Conservation (phyloP, 768 basidiomycete genomes). For the Hygrophoropsis aurantiaca region DNA sequence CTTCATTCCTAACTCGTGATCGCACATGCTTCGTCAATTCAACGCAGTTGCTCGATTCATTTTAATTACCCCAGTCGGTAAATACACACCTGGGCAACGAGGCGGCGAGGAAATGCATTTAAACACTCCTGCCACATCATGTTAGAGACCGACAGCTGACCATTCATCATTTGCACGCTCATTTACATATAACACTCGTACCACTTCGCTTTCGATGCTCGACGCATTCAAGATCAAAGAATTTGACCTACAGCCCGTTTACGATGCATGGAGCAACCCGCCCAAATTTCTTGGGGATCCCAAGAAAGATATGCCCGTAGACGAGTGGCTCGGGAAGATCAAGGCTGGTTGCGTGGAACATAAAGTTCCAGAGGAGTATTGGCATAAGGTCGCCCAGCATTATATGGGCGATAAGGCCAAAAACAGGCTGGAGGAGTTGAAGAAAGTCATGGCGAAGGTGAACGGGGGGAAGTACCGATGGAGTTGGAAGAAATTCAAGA, state of each 20-base stretch:
- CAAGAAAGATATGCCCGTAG: constrained; percentile 67
- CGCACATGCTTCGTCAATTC: constrained; percentile 13
- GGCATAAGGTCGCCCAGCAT: constrained; percentile 80
- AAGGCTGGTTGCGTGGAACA: constrained; percentile 70
- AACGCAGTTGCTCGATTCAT: constrained; percentile 12
- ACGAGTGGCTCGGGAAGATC: constrained; percentile 72
- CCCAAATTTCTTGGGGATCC: constrained; percentile 67
- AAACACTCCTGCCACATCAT: constrained; percentile 24
- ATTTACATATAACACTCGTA: not conserved
- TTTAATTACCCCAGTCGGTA: constrained; percentile 26
- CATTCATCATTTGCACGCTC: constrained; percentile 11
- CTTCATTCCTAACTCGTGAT: constrained; percentile 16
- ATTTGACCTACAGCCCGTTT: constrained; percentile 70
- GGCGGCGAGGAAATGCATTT: constrained; percentile 23
- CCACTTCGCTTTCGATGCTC: constrained; percentile 41
- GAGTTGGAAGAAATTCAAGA: constrained; percentile 82
- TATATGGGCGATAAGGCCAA: constrained; percentile 73
- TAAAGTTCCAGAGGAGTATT: constrained; percentile 75
- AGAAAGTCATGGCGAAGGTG: constrained; percentile 70
- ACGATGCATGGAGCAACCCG: constrained; percentile 62
- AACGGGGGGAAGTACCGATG: constrained; percentile 77
- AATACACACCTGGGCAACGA: constrained; percentile 17
- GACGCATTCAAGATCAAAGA: constrained; percentile 80
- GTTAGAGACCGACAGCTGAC: constrained; percentile 11
- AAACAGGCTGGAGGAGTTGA: constrained; percentile 63